Evolutionary conservation across 2,329 filamentous ascomycete species (phyloP), one percentile per base, ranked within the genome.

Genomic region (Cytospora schulzeri): DNA sequence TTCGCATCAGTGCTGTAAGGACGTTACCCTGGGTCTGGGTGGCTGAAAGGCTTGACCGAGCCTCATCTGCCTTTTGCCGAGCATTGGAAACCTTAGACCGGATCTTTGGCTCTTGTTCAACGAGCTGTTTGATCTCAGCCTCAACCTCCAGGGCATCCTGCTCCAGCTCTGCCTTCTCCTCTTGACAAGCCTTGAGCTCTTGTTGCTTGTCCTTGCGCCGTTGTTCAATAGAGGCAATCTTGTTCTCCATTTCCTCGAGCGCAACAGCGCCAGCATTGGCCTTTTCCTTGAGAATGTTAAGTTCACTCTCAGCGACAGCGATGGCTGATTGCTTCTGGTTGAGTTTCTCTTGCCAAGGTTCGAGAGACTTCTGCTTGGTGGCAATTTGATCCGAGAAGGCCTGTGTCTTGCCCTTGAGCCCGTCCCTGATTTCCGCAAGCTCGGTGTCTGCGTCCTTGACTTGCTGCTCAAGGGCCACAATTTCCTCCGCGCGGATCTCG

Each of bases 331-430:
- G 91, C 76, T 97, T 98, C 74, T 97, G 90, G 76, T 95, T 97
- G 79, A 99, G 94, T 78, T 95, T 98, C 69, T 93, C 93, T 70
- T 90, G 93, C 95, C 95, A 99, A 0, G 95, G 95, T 77, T 98
- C 94, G 14, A 99, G 82, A 1, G 92, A 90, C 77, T 96, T 97
- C 73, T 99, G 95, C 78, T 97, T 97, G 5, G 83, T 84, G 0
- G 93, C 88, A 70, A 99, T 98, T 73, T 97, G 85, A 70, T 99
- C 93, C 0, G 94, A 98, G 67, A 97, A 91, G 8, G 88, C 90
- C 74, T 98, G 93, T 0, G 95, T 99, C 79, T 99, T 99, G 72
- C 94, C 94, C 73, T 97, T 97, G 9, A 99, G 82, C 66, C 86
- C 87, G 26, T 97, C 92, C 63, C 94, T 88, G 69, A 99, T 95